Percentiles rank a stretch among this genome's conserved stretches.
These are phyloP conservation scores for Pyrenochaeta sp. DNA, from an alignment of 2,329 filamentous ascomycete species.

Conservation along the genomic window DNA sequence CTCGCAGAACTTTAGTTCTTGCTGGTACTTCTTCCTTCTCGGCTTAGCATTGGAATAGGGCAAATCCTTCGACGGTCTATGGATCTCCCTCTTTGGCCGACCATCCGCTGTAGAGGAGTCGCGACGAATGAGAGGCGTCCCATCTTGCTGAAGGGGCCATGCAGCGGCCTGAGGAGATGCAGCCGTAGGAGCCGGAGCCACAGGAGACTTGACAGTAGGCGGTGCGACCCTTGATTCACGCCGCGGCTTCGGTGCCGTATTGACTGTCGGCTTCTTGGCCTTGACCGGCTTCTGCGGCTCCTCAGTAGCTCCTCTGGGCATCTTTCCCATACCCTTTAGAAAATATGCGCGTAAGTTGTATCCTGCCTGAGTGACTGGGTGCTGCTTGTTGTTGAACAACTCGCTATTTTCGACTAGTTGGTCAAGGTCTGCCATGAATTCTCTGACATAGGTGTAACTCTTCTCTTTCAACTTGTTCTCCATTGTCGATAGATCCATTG, in stretches of 20 bases:
- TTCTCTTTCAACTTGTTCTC: constrained; percentile 79
- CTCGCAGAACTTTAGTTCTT: constrained; percentile 90
- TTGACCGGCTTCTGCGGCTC: constrained; percentile 68
- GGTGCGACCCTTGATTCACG: constrained; percentile 58
- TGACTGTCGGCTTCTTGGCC: constrained; percentile 49
- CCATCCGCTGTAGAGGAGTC: constrained; percentile 81
- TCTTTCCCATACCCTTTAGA: constrained; percentile 66
- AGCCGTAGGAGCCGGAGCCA: constrained; percentile 45
- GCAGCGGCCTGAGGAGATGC: constrained; percentile 58
- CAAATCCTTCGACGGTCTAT: constrained; percentile 89
- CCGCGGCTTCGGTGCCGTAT: constrained; percentile 48
- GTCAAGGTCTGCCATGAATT: constrained; percentile 77
- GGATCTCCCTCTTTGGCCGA: constrained; percentile 91
- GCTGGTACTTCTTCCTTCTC: constrained; percentile 88
- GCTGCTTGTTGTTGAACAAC: constrained; percentile 81
- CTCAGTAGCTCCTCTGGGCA: constrained; percentile 63
- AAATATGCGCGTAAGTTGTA: constrained; percentile 68
- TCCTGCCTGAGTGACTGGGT: constrained; percentile 75
- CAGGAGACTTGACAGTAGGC: constrained; percentile 56
- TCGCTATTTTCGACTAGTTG: constrained; percentile 82
- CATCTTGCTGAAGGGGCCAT: constrained; percentile 80
- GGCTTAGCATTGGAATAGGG: constrained; percentile 83
- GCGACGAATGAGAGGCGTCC: constrained; percentile 82
- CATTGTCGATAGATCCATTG: constrained; percentile 85
- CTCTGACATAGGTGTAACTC: constrained; percentile 73